Base-by-base conservation (phyloP, 1,139 yeast genomes). In the Debaryomyces psychrophilus region DNA sequence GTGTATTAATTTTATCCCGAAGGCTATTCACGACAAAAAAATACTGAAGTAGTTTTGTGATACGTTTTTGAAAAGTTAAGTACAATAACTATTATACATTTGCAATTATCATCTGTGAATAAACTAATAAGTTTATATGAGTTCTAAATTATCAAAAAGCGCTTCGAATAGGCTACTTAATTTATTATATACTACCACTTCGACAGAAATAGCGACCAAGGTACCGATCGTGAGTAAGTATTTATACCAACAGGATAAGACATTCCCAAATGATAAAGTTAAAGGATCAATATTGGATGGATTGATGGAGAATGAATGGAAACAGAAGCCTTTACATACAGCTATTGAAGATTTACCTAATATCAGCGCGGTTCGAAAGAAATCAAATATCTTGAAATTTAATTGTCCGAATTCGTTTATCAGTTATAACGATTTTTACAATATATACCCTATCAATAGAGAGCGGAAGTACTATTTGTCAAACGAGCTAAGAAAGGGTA, bases 361-460 rank as follows among this genome's bases (percentile, higher is more conserved):
- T 5, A 11, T 26, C 0, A 14, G 22, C 8, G 31, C 23, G n/a
- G 50, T 50, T 8, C 45, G 40, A 23, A 34, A 43, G 14, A 46
- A 48, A 23, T 57, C 73, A 9, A 69, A 65, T 45, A 56, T 79
- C 2, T 61, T 80, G 31, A 54, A 58, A 42, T 69, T 76, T 46
- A 54, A 54, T 8, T 68, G 78, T 43, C 62, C 62, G 14, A 69
- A 69, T 50, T 69, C 76, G n/a, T 63, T 62, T 33, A 55, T 78
- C 1, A 58, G 65, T 6, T 57, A 58, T 5, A 50, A 65, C 1
- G 84, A 80, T 52, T 73, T 79, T 50, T 49, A 53, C 43, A 66
- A 68, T 46, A 44, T 71, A 8, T 69, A 62, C 43, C 80, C 79
- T 1, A 53, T 61, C 25, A 55, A 54, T 23, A 50, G 67, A 44